These are phyloP conservation scores for Allium fistulosum DNA, from an alignment of 106 monocot genomes.

Conservation along the genomic window DNA sequence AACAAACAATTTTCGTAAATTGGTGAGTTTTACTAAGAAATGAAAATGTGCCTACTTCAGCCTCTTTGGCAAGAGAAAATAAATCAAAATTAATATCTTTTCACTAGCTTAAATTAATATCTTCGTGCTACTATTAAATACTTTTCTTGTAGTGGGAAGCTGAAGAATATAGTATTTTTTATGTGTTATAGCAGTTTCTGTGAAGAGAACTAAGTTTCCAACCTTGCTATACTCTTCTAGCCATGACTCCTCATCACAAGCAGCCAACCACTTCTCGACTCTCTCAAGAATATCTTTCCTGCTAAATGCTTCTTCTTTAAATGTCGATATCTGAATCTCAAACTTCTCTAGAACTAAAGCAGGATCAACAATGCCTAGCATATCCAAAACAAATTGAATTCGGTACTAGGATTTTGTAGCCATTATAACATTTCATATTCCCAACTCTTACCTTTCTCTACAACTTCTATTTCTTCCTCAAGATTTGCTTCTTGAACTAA, in stretches of 20 bases:
- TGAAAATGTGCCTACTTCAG: too few species aligned
- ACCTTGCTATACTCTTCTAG: slow-evolving; percentile 85
- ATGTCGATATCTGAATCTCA: slow-evolving; percentile 45
- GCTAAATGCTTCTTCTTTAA: slow-evolving; percentile 67
- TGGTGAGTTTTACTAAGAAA: too few species aligned
- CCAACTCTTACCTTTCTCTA: slow-evolving; percentile 33
- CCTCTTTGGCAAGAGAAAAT: too few species aligned
- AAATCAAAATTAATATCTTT: too few species aligned
- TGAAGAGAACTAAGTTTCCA: slow-evolving; percentile 5
- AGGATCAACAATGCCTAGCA: slow-evolving; percentile 37
- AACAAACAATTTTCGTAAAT: too few species aligned
- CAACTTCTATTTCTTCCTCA: slow-evolving; percentile 19
- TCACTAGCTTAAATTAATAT: too few species aligned
- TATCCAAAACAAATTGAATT: too few species aligned
- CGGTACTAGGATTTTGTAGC: too few species aligned
- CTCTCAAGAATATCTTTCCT: slow-evolving; percentile 78
- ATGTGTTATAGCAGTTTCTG: neutral
- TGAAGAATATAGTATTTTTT: too few species aligned
- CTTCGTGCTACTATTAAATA: too few species aligned
- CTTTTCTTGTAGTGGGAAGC: too few species aligned
- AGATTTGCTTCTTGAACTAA: slow-evolving; percentile 19
- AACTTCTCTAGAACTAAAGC: slow-evolving; percentile 50
- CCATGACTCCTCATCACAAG: slow-evolving; percentile 74
- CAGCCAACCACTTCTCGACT: slow-evolving; percentile 65
- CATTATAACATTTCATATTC: too few species aligned